Evolutionary conservation across 2,329 filamentous ascomycete genomes (phyloP), one percentile per base, ranked within the genome.

Genomic region (Penicillium sclerotiorum): DNA sequence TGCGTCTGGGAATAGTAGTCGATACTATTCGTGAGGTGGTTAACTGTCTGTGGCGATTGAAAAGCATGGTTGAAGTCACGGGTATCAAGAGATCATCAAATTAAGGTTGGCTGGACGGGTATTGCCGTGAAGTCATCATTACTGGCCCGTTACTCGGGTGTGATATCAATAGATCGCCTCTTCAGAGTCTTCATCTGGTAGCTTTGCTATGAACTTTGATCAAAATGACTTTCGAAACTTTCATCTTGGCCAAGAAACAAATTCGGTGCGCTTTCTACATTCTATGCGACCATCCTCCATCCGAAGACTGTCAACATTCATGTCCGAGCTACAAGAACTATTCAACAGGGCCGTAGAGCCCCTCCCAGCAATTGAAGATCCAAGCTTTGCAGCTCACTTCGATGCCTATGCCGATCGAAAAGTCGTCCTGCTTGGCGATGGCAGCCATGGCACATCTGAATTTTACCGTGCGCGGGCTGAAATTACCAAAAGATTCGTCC

Each of bases 391-490:
- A 4, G 58, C 69, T 12, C 61, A 70, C 46, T 77, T 77, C 37
- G 75, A 77, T 54, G 50, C 46, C 22, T 75, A 72, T 52, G 71
- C 63, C 4, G 59, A 65, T 17, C 72, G 69, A 40, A 68, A 69
- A 25, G 60, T 78, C 15, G 69, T 77, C 18, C 69, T 78, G 5
- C 65, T 78, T 8, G 76, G 75, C 1, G 76, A 77, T 54, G 73
- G 69, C 27, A 77, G 73, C 50, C 79, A 81, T 60, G 79, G 79
- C 22, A 81, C 79, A 3, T 81, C 79, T 1, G 79, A 81, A 49
- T 81, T 81, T 68, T 82, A 82, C 58, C 52, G 65, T 22, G 78
- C 77, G 3, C 75, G 79, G 12, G 76, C 77, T 13, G 74, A 74
- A 32, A 78, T 81, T 40, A 81, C 78, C 1, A 75, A 79, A 51